A percentile compares a stretch with the other conserved stretches of the same genome.
phyloP scores from a whole-genome alignment of 1,284 basidiomycete species.

The Rhodotorula sp. region DNA sequence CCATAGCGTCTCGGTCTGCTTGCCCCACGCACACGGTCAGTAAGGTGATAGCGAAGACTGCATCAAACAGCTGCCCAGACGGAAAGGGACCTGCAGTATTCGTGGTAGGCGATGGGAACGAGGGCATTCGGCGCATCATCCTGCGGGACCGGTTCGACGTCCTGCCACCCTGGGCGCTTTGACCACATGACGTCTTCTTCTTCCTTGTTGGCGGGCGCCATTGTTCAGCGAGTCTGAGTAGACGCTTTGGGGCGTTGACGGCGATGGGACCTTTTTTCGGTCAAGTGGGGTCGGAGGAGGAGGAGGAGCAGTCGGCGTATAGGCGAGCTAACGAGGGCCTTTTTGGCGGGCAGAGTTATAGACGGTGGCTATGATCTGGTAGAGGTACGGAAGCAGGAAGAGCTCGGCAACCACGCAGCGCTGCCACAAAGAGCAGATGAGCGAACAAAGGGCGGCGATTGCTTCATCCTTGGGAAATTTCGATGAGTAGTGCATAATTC shows the following conservation, averaged over 20 bases:
- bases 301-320: no score
- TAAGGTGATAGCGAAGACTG: not conserved
- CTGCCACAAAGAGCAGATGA: not conserved
- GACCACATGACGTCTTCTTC: constrained; percentile 56
- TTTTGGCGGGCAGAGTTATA: no score
- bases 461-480: not conserved
- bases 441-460: not conserved
- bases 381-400: no score
- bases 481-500: no score
- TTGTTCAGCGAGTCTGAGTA: not conserved
- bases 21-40: no score
- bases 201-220: not conserved
- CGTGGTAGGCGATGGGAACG: constrained; percentile 82
- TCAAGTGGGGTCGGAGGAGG: not conserved
- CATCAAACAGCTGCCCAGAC: no score
- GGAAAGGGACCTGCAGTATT: constrained; percentile 65
- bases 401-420: no score
- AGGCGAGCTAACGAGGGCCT: no score
- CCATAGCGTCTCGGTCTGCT: constrained; percentile 83
- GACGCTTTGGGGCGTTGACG: not conserved
- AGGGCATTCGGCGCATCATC: constrained; percentile 73
- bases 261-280: not conserved
- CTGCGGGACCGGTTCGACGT: constrained; percentile 75
- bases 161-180: constrained; percentile 70
- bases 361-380: no score